phyloP scores from a whole-genome alignment of 805 yeast species.

The Zygosaccharomyces gambellarensis region DNA sequence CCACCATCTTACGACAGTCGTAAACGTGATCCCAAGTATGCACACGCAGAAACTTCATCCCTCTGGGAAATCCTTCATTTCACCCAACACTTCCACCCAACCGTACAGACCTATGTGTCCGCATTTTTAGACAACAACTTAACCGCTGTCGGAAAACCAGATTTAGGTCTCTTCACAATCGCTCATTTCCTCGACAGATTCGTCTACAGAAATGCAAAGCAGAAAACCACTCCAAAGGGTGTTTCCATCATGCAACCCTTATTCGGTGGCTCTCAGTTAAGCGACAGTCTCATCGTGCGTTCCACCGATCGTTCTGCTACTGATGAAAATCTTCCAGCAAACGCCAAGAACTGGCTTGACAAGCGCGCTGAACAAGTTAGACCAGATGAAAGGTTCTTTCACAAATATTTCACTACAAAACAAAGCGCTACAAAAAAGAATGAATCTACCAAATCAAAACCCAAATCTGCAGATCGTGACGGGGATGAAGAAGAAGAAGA shows the following conservation, averaged over 20 bases:
- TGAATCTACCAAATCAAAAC: slow-evolving; percentile 22
- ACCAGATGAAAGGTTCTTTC: slow-evolving; percentile 86
- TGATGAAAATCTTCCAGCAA: slow-evolving; percentile 51
- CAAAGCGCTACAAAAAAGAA: slow-evolving; percentile 38
- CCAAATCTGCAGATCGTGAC: slow-evolving; percentile 12
- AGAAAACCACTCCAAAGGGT: slow-evolving; percentile 69
- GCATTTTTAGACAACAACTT: slow-evolving; percentile 47
- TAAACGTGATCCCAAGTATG: slow-evolving; percentile 87
- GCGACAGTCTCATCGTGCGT: slow-evolving; percentile 62
- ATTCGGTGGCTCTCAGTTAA: slow-evolving; percentile 64
- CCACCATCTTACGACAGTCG: slow-evolving; percentile 61
- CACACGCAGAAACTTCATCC: slow-evolving; percentile 77
- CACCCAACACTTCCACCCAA: slow-evolving; percentile 84
- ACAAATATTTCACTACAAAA: slow-evolving; percentile 72
- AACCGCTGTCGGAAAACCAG: slow-evolving; percentile 64
- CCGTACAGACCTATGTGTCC: slow-evolving; percentile 75
- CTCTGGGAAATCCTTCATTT: slow-evolving; percentile 83
- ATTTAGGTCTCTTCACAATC: slow-evolving; percentile 80
- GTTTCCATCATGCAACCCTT: slow-evolving; percentile 96
- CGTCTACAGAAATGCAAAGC: slow-evolving; percentile 89
- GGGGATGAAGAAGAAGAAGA: slow-evolving; percentile 42
- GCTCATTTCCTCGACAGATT: slow-evolving; percentile 92
- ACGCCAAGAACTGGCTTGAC: slow-evolving; percentile 78
- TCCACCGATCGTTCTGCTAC: slow-evolving; percentile 42
- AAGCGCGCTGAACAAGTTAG: slow-evolving; percentile 59